Percentiles rank a stretch among this genome's conserved stretches.
phyloP scores from a whole-genome alignment of 1,284 basidiomycete species.

The Boletus sp. region DNA sequence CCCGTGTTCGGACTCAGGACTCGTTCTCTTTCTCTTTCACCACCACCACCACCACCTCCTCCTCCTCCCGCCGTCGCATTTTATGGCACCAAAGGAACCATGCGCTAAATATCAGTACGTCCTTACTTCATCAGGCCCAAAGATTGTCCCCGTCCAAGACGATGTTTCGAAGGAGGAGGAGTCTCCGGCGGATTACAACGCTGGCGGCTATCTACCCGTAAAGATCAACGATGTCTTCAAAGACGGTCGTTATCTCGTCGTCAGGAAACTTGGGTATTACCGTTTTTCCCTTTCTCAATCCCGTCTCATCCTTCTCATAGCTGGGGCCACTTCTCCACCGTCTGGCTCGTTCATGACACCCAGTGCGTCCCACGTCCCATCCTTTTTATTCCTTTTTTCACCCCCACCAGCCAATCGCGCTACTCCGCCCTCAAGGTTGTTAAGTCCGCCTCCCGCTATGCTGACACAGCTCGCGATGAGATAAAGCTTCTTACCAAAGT shows the following conservation, averaged over 20 bases:
- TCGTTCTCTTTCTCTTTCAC: no score
- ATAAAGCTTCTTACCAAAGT: slow-evolving; percentile 83
- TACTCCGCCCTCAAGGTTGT: slow-evolving; percentile 91
- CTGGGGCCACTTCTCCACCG: slow-evolving; percentile 90
- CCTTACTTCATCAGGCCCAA: slow-evolving; percentile 58
- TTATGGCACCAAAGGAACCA: slow-evolving; percentile 62
- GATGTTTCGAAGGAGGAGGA: slow-evolving; percentile 68
- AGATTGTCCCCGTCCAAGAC: slow-evolving; percentile 66
- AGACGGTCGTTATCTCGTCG: slow-evolving; percentile 71
- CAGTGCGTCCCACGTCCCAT: slow-evolving; percentile 45
- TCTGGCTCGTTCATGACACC: slow-evolving; percentile 76
- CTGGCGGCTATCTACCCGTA: slow-evolving; percentile 77
- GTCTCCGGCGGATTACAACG: slow-evolving; percentile 73
- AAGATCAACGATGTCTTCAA: slow-evolving; percentile 79
- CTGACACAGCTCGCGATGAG: slow-evolving; percentile 88
- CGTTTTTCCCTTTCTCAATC: slow-evolving; percentile 11
- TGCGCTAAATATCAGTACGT: slow-evolving; percentile 74
- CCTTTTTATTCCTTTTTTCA: slow-evolving; percentile 15
- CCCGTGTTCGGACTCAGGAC: slow-evolving; percentile 17
- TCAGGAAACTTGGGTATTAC: slow-evolving; percentile 77
- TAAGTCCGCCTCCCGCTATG: slow-evolving; percentile 82
- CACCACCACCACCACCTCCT: slow-evolving; percentile 9
- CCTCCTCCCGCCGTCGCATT: slow-evolving; percentile 24
- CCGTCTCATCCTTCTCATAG: slow-evolving; percentile 38
- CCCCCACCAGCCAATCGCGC: slow-evolving; percentile 44